Base-by-base conservation (phyloP, 2,329 filamentous ascomycete species). In the Venturia nashicola region DNA sequence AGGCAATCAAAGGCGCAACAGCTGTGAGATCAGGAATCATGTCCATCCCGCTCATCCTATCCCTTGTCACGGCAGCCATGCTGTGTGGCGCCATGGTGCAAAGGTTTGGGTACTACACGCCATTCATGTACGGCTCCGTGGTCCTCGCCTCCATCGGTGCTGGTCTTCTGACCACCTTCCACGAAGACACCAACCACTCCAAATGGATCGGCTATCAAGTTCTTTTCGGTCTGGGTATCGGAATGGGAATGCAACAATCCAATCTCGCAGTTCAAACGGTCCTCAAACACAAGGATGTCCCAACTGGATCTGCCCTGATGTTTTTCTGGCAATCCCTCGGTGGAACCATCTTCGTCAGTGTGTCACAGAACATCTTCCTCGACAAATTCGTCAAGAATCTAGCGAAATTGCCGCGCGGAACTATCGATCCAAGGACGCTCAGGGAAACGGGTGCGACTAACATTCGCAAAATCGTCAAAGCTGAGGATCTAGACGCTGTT, bases 181-280 rank as follows among this genome's bases (percentile, higher is more conserved):
- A 5, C 63, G 68, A 57, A 16, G 59, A 65, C 32, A 65, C 67
- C 12, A 55, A 57, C 14, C 43, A 67, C 34, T 36, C 44, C 36
- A 43, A 71, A 36, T 77, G 76, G 75, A 74, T 76, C 57, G 75
- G 74, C 3, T 77, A 76, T 65, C 75, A 77, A 59, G 67, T 76
- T 46, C 44, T 70, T 9, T 62, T 66, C 14, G 69, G 69, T 12
- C 51, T 73, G 16, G 69, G 69, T n/a, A 59, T 67, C n/a, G 69
- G 69, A 5, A n/a, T 65, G 23, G 66, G 66, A 46, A 65, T 70
- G 20, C 67, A 68, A 44, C 61, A 67, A 18, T 55, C 69, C 20
- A 60, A 66, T 40, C 67, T 70, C 46, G 64, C 62, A 0, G 64
- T 64, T 18, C 67, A 68, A 36, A 65, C 61, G 7, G 61, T 65